A percentile compares a stretch with the other conserved stretches of the same genome.
These are phyloP conservation scores for Corylus americana DNA, from an alignment of 306 rosid genomes.

Conservation along the genomic window DNA sequence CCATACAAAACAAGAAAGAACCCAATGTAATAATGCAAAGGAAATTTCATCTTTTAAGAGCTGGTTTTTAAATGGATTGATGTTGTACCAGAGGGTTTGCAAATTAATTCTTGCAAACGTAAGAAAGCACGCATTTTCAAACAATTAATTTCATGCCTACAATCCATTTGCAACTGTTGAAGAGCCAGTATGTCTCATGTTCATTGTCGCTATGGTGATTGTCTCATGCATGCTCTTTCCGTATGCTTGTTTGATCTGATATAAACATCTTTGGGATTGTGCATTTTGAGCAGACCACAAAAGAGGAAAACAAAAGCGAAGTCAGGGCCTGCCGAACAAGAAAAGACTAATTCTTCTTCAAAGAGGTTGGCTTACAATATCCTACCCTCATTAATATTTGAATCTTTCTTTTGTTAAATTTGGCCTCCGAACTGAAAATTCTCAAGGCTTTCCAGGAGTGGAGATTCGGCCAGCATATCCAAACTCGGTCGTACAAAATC, in stretches of 20 bases:
- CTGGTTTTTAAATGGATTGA: background rate
- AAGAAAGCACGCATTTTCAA: background rate
- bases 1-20: too few species aligned
- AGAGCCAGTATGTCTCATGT: background rate
- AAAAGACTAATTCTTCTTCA: slow-evolving; percentile 21
- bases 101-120: background rate
- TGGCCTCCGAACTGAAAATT: slow-evolving; percentile 15
- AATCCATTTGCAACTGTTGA: background rate
- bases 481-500: slow-evolving; percentile 17
- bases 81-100: background rate
- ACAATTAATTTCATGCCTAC: background rate
- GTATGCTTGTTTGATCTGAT: slow-evolving; percentile 16
- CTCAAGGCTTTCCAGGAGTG: slow-evolving; percentile 26
- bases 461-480: slow-evolving; percentile 26
- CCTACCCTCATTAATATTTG: background rate
- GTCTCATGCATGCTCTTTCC: background rate
- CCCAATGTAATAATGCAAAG: background rate
- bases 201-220: background rate
- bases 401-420: slow-evolving; percentile 5
- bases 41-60: background rate
- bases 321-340: slow-evolving; percentile 25
- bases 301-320: slow-evolving; percentile 31
- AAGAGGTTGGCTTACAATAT: slow-evolving; percentile 30
- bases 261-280: slow-evolving; percentile 17
- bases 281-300: slow-evolving; percentile 41